Evolutionary conservation across 1,284 basidiomycete genomes (phyloP).

Genomic region (Limonomyces culmigenus): DNA sequence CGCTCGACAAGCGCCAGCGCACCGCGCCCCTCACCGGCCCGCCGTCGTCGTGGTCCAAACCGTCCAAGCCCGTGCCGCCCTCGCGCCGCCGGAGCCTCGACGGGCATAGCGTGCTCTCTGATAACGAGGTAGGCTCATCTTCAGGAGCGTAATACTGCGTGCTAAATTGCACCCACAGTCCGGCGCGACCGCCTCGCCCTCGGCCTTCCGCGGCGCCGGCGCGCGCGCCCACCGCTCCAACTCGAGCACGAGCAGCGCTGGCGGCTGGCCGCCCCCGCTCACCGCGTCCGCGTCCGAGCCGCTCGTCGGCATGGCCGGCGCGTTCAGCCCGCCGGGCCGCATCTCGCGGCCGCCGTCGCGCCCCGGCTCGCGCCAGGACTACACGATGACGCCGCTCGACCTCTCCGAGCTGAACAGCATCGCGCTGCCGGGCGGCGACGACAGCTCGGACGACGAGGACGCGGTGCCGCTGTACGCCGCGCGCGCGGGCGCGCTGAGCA

Average conservation of each 20-base stretch:
- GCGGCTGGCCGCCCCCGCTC: no score
- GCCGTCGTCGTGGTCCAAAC: constrained; percentile 55
- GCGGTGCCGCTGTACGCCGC: constrained; percentile 26
- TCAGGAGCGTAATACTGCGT: neutral
- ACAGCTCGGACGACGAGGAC: constrained; percentile 26
- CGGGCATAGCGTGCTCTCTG: constrained; percentile 35
- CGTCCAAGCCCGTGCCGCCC: constrained; percentile 37
- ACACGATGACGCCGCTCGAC: no score
- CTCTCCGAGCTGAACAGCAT: constrained; percentile 13
- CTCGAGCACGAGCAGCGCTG: no score
- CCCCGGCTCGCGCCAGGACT: no score
- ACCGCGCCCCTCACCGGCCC: constrained; percentile 38
- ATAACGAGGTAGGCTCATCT: constrained; percentile 39
- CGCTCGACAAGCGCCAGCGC: constrained; percentile 53
- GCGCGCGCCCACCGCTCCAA: no score
- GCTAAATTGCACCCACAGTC: constrained; percentile 6
- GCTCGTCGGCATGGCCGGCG: no score
- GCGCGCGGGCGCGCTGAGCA: constrained; percentile 36
- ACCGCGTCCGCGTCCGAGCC: no score
- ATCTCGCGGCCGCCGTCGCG: no score
- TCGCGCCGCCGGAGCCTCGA: constrained; percentile 41
- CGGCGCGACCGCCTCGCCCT: constrained; percentile 2
- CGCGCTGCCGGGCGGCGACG: constrained; percentile 18
- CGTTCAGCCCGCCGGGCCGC: no score
- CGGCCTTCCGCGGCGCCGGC: neutral